These are phyloP conservation scores for Meredithiella fracta DNA, from an alignment of 2,329 filamentous ascomycete species.

Conservation along the genomic window DNA sequence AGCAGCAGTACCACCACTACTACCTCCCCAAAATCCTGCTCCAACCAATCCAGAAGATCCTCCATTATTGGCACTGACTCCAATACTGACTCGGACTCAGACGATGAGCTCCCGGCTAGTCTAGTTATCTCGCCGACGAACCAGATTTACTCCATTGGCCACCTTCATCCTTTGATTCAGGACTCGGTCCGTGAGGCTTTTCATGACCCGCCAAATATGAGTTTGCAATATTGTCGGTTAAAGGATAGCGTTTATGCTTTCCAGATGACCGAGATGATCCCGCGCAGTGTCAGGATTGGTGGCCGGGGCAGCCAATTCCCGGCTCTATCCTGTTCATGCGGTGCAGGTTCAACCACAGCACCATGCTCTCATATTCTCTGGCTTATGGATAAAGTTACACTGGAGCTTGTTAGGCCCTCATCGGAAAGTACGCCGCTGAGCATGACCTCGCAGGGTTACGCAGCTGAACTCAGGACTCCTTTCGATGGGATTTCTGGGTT, in stretches of 20 bases:
- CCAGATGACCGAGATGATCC: slow-evolving; percentile 37
- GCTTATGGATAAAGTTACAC: slow-evolving; percentile 37
- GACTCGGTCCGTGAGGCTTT: slow-evolving; percentile 29
- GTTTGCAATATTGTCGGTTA: slow-evolving; percentile 33
- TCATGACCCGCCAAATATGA: slow-evolving; percentile 31
- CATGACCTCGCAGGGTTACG: slow-evolving; percentile 28
- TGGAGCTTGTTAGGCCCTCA: slow-evolving; percentile 26
- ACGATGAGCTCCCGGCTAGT: slow-evolving; percentile 9
- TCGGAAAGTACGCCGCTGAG: slow-evolving; percentile 22
- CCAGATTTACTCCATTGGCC: slow-evolving; percentile 26
- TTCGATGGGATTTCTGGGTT: slow-evolving; percentile 33
- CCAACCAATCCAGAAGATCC: slow-evolving; percentile 12
- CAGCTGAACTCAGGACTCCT: slow-evolving; percentile 31
- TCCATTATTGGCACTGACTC: slow-evolving; percentile 20
- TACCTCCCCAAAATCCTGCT: not conserved
- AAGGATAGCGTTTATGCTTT: slow-evolving; percentile 36
- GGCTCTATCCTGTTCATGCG: slow-evolving; percentile 32
- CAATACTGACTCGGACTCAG: slow-evolving; percentile 19
- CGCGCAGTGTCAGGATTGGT: slow-evolving; percentile 34
- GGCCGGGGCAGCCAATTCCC: slow-evolving; percentile 25
- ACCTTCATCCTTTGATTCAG: slow-evolving; percentile 24
- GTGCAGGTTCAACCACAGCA: slow-evolving; percentile 14
- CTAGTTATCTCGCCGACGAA: slow-evolving; percentile 24
- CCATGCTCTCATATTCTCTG: slow-evolving; percentile 38
- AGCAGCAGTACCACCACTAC: not conserved